Conservation (phyloP, 129 eudicot genomes). For the Artemisia annua region DNA sequence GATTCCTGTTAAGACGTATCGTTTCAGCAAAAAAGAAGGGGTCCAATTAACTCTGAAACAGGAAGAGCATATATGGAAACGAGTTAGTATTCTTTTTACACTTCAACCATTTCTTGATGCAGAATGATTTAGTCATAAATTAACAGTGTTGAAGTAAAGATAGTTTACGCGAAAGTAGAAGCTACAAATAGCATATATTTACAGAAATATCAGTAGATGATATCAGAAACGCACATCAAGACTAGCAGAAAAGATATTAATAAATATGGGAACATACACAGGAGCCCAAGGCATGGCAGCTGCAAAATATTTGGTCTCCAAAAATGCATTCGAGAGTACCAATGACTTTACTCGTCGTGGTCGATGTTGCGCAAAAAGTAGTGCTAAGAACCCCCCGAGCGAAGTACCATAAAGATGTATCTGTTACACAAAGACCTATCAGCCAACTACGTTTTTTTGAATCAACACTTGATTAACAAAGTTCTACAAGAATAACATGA, state of each 20-base stretch:
- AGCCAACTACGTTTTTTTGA: neutral
- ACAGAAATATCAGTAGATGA: too few species aligned
- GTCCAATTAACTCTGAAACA: constrained; percentile 91
- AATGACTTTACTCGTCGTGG: constrained; percentile 91
- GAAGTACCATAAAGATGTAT: constrained; percentile 95
- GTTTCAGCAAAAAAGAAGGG: constrained; percentile 91
- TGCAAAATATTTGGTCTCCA: constrained; percentile 75
- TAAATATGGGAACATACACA: constrained; percentile 53
- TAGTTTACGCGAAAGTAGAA: too few species aligned
- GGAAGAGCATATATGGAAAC: neutral
- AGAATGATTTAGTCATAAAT: too few species aligned
- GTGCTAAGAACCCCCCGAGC: constrained; percentile 96
- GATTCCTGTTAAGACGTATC: constrained; percentile 85
- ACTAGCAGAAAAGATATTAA: neutral
- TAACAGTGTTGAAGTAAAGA: too few species aligned
- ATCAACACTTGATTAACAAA: constrained; percentile 14
- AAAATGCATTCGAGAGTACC: constrained; percentile 83
- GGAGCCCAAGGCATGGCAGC: constrained; percentile 99
- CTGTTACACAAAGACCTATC: constrained; percentile 41
- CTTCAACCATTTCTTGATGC: neutral
- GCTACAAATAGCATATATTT: too few species aligned
- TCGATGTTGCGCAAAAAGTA: constrained; percentile 93
- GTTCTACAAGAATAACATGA: neutral
- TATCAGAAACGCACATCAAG: too few species aligned
- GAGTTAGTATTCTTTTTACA: constrained; percentile 11